These are phyloP conservation scores for Metschnikowia rubicola DNA, from an alignment of 805 yeast species.

Conservation along the genomic window DNA sequence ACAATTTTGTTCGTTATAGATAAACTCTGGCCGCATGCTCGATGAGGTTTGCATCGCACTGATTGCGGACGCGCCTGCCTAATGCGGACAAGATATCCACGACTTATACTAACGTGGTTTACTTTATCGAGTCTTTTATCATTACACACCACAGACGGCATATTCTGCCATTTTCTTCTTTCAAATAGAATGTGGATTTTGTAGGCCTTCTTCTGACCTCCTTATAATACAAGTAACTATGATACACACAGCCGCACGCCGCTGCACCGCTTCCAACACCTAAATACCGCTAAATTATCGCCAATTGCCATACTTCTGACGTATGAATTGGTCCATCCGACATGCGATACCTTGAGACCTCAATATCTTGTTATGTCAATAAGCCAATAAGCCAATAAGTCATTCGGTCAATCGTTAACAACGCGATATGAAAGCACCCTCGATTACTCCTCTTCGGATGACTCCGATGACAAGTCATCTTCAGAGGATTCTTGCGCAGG, in stretches of 20 bases:
- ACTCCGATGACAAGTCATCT: slow-evolving; percentile 52
- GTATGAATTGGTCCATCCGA: background rate
- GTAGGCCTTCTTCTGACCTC: too few species aligned
- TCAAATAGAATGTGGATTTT: too few species aligned
- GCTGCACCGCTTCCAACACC: background rate
- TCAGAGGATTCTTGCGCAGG: slow-evolving; percentile 45
- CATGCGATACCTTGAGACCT: background rate
- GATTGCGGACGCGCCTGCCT: slow-evolving; percentile 4
- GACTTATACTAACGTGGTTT: background rate
- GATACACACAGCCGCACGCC: slow-evolving; percentile 9
- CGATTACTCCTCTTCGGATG: slow-evolving; percentile 66
- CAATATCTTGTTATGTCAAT: background rate
- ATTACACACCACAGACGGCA: background rate
- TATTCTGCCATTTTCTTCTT: background rate
- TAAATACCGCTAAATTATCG: too few species aligned
- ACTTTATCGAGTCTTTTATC: background rate
- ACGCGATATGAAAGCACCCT: too few species aligned
- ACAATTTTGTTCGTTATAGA: too few species aligned
- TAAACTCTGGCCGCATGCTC: background rate
- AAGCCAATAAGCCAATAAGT: background rate
- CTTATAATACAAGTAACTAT: slow-evolving; percentile 19
- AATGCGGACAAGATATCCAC: slow-evolving; percentile 1
- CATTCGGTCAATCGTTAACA: background rate
- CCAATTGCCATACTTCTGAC: too few species aligned
- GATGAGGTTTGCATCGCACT: background rate